Evolutionary conservation across 139 green algal species (phyloP), one percentile per base, ranked within the genome.

Genomic region (Mesotaenium endlicherianum): DNA sequence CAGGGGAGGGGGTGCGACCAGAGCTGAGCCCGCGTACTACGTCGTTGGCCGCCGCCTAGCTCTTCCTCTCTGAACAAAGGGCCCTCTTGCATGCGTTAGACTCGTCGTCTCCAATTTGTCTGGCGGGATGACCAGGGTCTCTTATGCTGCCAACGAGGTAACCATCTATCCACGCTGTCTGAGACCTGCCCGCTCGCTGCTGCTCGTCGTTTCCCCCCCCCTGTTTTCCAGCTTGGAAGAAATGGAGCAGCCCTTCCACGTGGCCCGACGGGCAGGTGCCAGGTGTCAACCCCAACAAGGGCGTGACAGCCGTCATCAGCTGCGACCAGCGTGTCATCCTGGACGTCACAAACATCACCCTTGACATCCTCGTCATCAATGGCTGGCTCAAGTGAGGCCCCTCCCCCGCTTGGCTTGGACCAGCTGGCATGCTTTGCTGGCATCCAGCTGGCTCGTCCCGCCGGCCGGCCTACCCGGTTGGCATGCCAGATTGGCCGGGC

Each of bases 171-270:
- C n/a, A n/a, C n/a, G n/a, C n/a, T n/a, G n/a, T n/a, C n/a, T n/a
- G n/a, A n/a, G n/a, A n/a, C n/a, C n/a, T n/a, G n/a, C n/a, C n/a
- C n/a, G n/a, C n/a, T n/a, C n/a, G n/a, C n/a, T n/a, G n/a, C n/a
- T n/a, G n/a, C n/a, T n/a, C n/a, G n/a, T n/a, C n/a, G n/a, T n/a
- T n/a, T n/a, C n/a, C n/a, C n/a, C n/a, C n/a, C n/a, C n/a, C n/a
- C n/a, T n/a, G n/a, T n/a, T n/a, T n/a, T n/a, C n/a, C 75, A 82
- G 75, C 43, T 36, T 82, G 75, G 75, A 39, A 74, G 75, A 39
- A 49, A 20, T 82, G 75, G 75, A 82, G 75, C 75, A 31, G 39
- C 47, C 34, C 47, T 26, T 36, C 39, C 49, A 71, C 75, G n/a
- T 82, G 75, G 75, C 55, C 75, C 26, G 57, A 2, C 20, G 75